These are phyloP conservation scores for Clavispora fructus DNA, from an alignment of 805 yeast genomes.

Conservation along the genomic window DNA sequence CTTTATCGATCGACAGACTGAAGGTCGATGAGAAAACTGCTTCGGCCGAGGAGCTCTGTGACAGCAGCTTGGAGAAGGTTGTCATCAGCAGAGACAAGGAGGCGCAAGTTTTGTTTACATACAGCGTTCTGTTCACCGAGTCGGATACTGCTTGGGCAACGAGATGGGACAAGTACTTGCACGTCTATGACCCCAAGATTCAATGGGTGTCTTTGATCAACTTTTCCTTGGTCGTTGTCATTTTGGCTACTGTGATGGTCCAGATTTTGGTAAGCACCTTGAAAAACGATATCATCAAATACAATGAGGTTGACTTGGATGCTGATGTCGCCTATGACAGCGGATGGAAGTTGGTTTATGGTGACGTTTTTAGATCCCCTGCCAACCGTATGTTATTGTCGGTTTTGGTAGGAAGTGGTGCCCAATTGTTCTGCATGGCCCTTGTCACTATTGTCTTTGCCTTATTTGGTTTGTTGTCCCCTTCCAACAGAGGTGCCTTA, in stretches of 20 bases:
- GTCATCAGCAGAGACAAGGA: conserved; percentile 44
- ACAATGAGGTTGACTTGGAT: conserved; percentile 84
- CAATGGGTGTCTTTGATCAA: conserved; percentile 94
- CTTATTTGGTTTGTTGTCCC: conserved; percentile 81
- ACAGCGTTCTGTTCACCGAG: conserved; percentile 68
- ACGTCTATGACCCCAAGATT: conserved; percentile 84
- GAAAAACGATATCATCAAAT: conserved; percentile 78
- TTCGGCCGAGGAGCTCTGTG: conserved; percentile 25
- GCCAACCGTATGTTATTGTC: conserved; percentile 63
- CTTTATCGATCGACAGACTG: conserved; percentile 48
- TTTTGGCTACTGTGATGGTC: conserved; percentile 70
- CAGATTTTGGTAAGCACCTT: conserved; percentile 76
- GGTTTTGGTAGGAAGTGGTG: conserved; percentile 81
- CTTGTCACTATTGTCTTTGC: conserved; percentile 74
- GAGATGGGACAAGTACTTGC: conserved; percentile 96
- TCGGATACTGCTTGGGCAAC: conserved; percentile 91
- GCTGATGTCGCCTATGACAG: conserved; percentile 86
- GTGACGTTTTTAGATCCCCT: conserved; percentile 91
- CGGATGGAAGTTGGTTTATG: conserved; percentile 96
- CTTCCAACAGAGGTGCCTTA: conserved; percentile 90
- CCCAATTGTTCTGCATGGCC: conserved; percentile 75
- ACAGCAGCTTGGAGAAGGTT: conserved; percentile 35
- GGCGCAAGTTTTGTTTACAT: conserved; percentile 70
- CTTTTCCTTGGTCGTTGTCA: conserved; percentile 74
- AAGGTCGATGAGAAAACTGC: conserved; percentile 17